These are phyloP conservation scores for Sclerotinia trifoliorum DNA, from an alignment of 2,329 filamentous ascomycete species.

Conservation along the genomic window DNA sequence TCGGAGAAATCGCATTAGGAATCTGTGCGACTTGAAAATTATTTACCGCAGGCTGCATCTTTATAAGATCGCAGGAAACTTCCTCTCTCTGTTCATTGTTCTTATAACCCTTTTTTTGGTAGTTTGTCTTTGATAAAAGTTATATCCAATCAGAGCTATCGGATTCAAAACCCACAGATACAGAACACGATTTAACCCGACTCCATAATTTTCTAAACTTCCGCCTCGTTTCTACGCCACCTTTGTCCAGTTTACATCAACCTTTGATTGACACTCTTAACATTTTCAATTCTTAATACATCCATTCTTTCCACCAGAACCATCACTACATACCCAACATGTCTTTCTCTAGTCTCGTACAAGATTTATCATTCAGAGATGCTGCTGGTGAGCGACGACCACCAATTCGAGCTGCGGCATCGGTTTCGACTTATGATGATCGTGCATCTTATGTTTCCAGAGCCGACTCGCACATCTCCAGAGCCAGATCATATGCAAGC, in stretches of 20 bases:
- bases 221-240: constrained; percentile 1
- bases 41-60: neutral
- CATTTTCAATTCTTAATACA: neutral
- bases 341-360: constrained; percentile 68
- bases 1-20: constrained; percentile 2
- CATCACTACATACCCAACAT: constrained; percentile 42
- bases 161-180: constrained; percentile 16
- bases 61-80: constrained; percentile 1
- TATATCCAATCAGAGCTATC: constrained; percentile 19
- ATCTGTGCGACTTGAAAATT: neutral
- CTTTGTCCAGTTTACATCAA: constrained; percentile 1
- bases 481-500: constrained; percentile 65
- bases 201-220: neutral
- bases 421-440: constrained; percentile 54
- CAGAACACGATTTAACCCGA: constrained; percentile 1
- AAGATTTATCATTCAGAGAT: constrained; percentile 62
- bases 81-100: neutral
- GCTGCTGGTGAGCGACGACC: constrained; percentile 47
- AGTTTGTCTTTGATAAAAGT: neutral
- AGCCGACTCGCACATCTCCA: constrained; percentile 56
- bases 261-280: neutral
- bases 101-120: neutral
- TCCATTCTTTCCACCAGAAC: neutral
- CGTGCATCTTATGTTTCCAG: constrained; percentile 60
- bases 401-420: constrained; percentile 47